Percentiles rank a stretch among this genome's conserved stretches.
phyloP scores from a whole-genome alignment of 2,329 filamentous ascomycete genomes.

The Iodosphaeria phyllophila region DNA sequence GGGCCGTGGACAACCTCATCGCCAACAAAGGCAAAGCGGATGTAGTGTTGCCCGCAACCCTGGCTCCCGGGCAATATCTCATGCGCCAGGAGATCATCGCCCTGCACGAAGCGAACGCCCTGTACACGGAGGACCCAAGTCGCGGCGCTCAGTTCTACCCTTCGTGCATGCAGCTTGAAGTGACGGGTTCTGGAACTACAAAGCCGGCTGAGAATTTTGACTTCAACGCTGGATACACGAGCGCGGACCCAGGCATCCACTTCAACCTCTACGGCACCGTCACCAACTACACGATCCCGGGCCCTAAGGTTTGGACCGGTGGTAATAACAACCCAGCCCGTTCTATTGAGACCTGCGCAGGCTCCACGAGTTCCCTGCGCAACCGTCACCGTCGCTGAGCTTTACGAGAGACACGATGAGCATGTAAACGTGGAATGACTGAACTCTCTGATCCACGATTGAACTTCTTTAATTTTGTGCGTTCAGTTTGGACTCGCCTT shows the following conservation, averaged over 20 bases:
- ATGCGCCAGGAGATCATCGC: slow-evolving; percentile 21
- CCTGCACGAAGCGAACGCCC: slow-evolving; percentile 16
- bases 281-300: slow-evolving; percentile 3
- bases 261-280: slow-evolving; percentile 34
- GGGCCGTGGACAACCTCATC: slow-evolving; percentile 31
- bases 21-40: slow-evolving; percentile 22
- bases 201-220: slow-evolving; percentile 22
- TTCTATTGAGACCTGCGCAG: too few species aligned
- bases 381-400: too few species aligned
- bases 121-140: slow-evolving; percentile 11
- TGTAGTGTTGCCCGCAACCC: slow-evolving; percentile 18
- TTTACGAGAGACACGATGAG: too few species aligned
- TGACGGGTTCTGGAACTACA: slow-evolving; percentile 32
- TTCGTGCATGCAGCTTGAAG: slow-evolving; percentile 39
- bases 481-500: too few species aligned
- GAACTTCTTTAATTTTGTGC: too few species aligned
- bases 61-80: slow-evolving; percentile 21
- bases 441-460: too few species aligned
- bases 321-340: too few species aligned
- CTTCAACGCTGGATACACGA: slow-evolving; percentile 34
- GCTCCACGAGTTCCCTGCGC: too few species aligned
- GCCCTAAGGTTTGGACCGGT: slow-evolving; percentile 3
- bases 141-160: slow-evolving; percentile 35
- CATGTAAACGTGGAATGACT: too few species aligned
- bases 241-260: slow-evolving; percentile 35